Percentiles rank a stretch among this genome's conserved stretches.
These are phyloP conservation scores for Rhexocercosporidium sp. DNA, from an alignment of 2,329 filamentous ascomycete genomes.

Conservation along the genomic window DNA sequence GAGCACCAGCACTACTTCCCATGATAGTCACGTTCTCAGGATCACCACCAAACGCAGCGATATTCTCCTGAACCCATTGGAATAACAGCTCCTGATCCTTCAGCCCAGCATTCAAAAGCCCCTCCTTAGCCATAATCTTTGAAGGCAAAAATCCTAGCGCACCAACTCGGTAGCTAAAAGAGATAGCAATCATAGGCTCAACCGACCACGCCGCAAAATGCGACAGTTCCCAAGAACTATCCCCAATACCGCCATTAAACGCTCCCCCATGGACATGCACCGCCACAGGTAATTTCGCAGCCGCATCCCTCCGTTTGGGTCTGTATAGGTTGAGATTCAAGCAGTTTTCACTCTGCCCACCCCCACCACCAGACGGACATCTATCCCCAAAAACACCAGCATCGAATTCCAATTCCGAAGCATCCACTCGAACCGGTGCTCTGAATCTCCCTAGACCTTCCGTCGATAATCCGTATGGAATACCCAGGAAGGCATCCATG, in stretches of 20 bases:
- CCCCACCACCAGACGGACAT: constrained; percentile 33
- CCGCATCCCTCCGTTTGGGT: constrained; percentile 37
- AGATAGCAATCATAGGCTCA: constrained; percentile 60
- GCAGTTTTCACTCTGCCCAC: constrained; percentile 52
- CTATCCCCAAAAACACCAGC: constrained; percentile 44
- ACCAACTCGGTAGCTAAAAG: constrained; percentile 67
- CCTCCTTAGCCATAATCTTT: constrained; percentile 56
- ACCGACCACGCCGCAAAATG: constrained; percentile 62
- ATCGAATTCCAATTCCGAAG: constrained; percentile 41
- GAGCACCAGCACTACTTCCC: constrained; percentile 66
- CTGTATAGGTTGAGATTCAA: constrained; percentile 57
- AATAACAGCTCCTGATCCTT: constrained; percentile 65
- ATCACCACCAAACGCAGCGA: constrained; percentile 65
- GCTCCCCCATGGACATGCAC: constrained; percentile 68
- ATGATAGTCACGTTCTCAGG: constrained; percentile 62
- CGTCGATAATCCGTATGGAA: constrained; percentile 55
- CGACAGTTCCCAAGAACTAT: constrained; percentile 47
- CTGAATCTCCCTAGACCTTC: constrained; percentile 53
- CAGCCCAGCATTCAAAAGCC: constrained; percentile 67
- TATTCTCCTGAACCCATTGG: constrained; percentile 65
- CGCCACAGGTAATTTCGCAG: constrained; percentile 52
- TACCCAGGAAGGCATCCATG: constrained; percentile 50
- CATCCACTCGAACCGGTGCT: constrained; percentile 36
- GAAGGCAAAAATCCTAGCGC: constrained; percentile 73
- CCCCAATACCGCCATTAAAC: constrained; percentile 60